A percentile compares a stretch with the other conserved stretches of the same genome.
Conservation (phyloP, 257 asterid genomes). For the Ligustrum vulgare region DNA sequence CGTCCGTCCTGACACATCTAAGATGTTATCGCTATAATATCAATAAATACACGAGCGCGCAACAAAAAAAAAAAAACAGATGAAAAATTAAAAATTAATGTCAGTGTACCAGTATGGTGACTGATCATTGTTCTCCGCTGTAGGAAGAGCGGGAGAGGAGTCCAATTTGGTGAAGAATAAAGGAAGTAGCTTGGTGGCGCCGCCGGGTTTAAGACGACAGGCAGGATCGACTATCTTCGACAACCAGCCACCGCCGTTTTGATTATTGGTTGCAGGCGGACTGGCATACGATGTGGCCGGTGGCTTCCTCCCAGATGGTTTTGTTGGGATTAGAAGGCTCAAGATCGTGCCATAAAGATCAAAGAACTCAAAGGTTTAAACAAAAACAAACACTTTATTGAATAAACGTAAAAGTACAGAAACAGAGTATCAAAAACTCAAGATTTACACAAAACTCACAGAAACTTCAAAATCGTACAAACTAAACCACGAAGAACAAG, state of each 20-base stretch:
- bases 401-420: too few species aligned
- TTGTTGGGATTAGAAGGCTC: too few species aligned
- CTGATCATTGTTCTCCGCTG: conserved; percentile 22
- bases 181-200: conserved; percentile 40
- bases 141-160: conserved; percentile 25
- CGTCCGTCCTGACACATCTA: too few species aligned
- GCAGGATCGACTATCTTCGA: conserved; percentile 51
- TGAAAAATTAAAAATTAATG: background rate
- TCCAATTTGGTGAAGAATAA: conserved; percentile 28
- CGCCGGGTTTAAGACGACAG: conserved; percentile 36
- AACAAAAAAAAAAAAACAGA: background rate
- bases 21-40: background rate
- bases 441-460: too few species aligned
- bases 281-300: conserved; percentile 40
- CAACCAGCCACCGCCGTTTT: conserved; percentile 30
- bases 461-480: too few species aligned
- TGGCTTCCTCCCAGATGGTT: conserved; percentile 30
- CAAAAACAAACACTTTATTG: too few species aligned
- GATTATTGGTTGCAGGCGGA: conserved; percentile 18
- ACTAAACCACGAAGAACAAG: too few species aligned
- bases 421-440: too few species aligned
- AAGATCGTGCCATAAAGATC: too few species aligned
- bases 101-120: background rate
- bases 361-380: too few species aligned
- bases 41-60: background rate